Evolutionary conservation across 371 early-diverging fungal species (phyloP), one percentile per base, ranked within the genome.

Genomic region (Mucor piriformis): DNA sequence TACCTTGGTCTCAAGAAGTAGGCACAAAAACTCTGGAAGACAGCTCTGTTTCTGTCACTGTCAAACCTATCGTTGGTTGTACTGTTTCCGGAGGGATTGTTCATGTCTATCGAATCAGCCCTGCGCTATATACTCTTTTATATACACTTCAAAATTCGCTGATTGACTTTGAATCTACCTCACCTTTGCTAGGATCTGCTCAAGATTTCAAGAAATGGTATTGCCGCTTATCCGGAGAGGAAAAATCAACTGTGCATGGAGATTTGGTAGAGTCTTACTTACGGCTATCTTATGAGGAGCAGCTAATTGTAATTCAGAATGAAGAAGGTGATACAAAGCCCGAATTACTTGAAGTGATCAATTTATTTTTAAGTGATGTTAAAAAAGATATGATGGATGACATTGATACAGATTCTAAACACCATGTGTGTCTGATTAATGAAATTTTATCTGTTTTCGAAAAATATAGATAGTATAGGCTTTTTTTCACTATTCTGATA

Each of bases 71-170:
- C 21, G 50, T 72, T n/a, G 54, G 66, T 10, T 63, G 66, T 35
- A 70, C 70, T 0, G 63, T 76, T 5, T 63, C 73, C 0, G 76
- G 76, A 13, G 67, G 76, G 3, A 49, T 76, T 3, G 29, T 76
- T 5, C 56, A 62, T 25, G 54, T 67, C 2, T 65, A 70, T 48
- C 60, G 73, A 7, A 61, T 76, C 25, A 59, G 62, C 2, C 8
- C 33, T 21, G 8, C 21, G 0, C 33, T 76, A 10, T 72, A 63
- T 38, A 18, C 15, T 0, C 20, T 68, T 11, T 23, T 76, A 4
- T 12, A 29, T 6, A 43, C 47, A 3, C 59, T 76, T 34, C 64
- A 72, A 51, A 54, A 70, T 3, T 51, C 66, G 0, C 10, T 75
- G 20, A 11, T 72, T 3, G 34, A 34, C 0, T 72, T 62, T 55